Conservation (phyloP, 768 basidiomycete species). For the Dioszegia aurantiaca region DNA sequence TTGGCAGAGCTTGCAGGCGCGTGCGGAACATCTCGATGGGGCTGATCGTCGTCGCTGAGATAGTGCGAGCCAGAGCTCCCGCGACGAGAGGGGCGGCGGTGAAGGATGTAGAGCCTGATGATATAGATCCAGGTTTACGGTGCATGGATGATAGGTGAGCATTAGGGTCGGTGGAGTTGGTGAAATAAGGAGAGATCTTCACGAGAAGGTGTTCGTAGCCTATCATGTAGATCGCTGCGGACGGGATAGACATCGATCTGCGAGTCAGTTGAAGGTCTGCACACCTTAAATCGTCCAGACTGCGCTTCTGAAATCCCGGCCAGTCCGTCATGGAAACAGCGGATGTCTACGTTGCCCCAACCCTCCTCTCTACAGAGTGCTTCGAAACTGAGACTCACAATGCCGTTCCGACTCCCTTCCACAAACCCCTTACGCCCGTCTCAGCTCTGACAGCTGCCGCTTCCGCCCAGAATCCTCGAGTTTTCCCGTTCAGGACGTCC, state of each 20-base stretch:
- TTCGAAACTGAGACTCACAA: constrained; percentile 61
- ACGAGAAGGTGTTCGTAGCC: constrained; percentile 78
- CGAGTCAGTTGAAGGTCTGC: constrained; percentile 18
- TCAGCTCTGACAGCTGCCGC: constrained; percentile 66
- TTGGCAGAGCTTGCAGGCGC: constrained; percentile 46
- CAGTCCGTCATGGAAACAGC: no score
- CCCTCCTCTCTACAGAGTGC: no score
- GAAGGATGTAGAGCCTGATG: constrained; percentile 17
- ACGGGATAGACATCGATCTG: constrained; percentile 86
- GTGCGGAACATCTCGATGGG: constrained; percentile 52
- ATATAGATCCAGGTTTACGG: neutral
- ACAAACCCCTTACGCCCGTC: constrained; percentile 76
- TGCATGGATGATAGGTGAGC: constrained; percentile 32
- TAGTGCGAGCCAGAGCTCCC: constrained; percentile 76
- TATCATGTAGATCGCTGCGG: constrained; percentile 89
- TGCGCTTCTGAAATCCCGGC: no score
- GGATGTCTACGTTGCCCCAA: no score
- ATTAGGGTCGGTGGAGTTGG: constrained; percentile 31
- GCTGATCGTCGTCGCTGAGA: constrained; percentile 62
- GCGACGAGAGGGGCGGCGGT: constrained; percentile 69
- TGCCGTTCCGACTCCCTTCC: constrained; percentile 92
- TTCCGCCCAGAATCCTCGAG: constrained; percentile 70
- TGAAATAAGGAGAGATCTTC: constrained; percentile 36
- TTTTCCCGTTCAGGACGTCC: constrained; percentile 62
- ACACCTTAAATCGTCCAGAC: no score